Percentiles rank a stretch among this genome's conserved stretches.
Conservation (phyloP, 352 stramenopile genomes). For the Globisporangium abappressorium region DNA sequence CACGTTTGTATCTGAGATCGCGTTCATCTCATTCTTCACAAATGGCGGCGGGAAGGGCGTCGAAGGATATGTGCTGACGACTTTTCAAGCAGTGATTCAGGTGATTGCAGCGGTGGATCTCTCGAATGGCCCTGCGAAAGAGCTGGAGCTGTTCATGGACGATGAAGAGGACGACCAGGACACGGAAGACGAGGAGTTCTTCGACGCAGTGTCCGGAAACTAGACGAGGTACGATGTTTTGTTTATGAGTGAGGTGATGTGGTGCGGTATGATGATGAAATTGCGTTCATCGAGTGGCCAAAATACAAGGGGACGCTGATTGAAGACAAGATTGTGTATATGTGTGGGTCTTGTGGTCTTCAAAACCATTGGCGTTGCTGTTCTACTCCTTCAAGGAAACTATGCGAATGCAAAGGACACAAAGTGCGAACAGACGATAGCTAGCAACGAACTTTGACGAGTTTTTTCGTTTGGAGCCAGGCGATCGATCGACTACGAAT, state of each 20-base stretch:
- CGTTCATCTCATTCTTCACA: constrained; percentile 78
- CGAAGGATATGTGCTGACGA: constrained; percentile 76
- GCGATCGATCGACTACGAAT: too few species aligned
- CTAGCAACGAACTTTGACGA: too few species aligned
- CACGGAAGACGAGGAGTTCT: constrained; percentile 45
- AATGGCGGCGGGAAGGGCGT: constrained; percentile 70
- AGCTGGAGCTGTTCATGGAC: constrained; percentile 51
- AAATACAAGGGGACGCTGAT: neutral
- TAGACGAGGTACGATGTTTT: neutral
- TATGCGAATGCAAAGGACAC: too few species aligned
- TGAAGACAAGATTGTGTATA: neutral
- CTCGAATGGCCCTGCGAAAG: constrained; percentile 41
- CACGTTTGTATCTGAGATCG: constrained; percentile 70
- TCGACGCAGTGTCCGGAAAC: constrained; percentile 36
- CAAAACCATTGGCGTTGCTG: too few species aligned
- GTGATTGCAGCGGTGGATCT: constrained; percentile 68
- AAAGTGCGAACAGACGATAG: too few species aligned
- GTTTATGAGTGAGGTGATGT: neutral
- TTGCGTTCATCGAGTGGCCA: neutral
- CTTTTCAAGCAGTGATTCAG: constrained; percentile 68
- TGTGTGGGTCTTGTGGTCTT: too few species aligned
- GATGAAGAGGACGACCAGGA: constrained; percentile 32
- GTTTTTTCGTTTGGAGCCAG: too few species aligned
- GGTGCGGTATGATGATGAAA: neutral
- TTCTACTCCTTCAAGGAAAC: too few species aligned